Base-by-base conservation (phyloP, 2,329 filamentous ascomycete genomes). In the Curvularia lunata region DNA sequence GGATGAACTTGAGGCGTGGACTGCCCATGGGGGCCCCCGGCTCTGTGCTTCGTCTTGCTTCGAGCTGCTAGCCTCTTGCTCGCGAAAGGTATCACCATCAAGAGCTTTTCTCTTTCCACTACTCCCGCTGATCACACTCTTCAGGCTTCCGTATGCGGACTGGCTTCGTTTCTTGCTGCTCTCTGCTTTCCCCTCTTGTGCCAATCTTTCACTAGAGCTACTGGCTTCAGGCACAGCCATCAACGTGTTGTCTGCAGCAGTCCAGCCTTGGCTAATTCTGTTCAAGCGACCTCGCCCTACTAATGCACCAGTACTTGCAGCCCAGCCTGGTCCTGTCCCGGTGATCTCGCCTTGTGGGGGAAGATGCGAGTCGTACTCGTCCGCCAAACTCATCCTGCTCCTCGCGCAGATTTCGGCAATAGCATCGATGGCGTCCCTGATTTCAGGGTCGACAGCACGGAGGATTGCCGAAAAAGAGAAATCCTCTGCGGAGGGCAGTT, bases 361-460 rank as follows among this genome's bases (percentile, higher is more conserved):
- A 34, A 87, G 80, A 71, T 88, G 86, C 42, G 85, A 84, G 32
- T 81, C 82, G 69, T 88, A 86, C 68, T 88, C 85, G 66, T 88
- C 85, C 9, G 86, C 85, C 58, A 88, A 75, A 64, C 85, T 87
- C 67, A 87, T 76, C 63, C 82, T 82, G 71, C 84, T 88, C 58
- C 84, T 80, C 3, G 86, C 85, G 63, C 84, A 86, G 58, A 88
- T 87, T 65, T 87, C 84, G 23, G 85, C 85, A 63, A 88, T 88
- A 16, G 84, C 83, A 66, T 87, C 83, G 52, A 88, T 80, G 9
- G 85, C 85, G 13, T 76, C 76, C 60, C 83, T 78, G 46, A 88
- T 85, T 63, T 87, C 85, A 12, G 84, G 81, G 54, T 86, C 83
- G 54, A 86, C 83, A 27, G 84, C 82, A 23, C 79, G 79, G 13